A percentile compares a stretch with the other conserved stretches of the same genome.
Conservation (phyloP, 768 basidiomycete species). For the Terana coerulea region DNA sequence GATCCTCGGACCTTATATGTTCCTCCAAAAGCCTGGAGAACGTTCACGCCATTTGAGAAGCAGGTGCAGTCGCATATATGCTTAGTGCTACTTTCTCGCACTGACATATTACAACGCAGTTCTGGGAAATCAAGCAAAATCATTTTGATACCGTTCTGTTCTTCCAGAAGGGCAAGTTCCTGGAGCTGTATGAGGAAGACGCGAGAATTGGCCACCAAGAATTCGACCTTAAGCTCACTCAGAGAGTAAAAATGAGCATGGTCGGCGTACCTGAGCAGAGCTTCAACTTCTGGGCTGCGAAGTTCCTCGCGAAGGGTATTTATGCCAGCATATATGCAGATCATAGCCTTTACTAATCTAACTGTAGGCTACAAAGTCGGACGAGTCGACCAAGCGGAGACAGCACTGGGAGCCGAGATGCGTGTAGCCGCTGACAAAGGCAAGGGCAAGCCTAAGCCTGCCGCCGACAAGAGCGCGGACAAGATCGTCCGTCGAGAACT, state of each 20-base stretch:
- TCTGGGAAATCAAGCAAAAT: conserved; percentile 87
- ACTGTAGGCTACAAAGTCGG: conserved; percentile 85
- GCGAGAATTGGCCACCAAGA: conserved; percentile 89
- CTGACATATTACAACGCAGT: conserved; percentile 18
- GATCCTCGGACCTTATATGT: conserved; percentile 87
- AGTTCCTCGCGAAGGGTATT: conserved; percentile 77
- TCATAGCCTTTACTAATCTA: neutral
- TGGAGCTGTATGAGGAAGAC: conserved; percentile 96
- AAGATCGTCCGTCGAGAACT: conserved; percentile 84
- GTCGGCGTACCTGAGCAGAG: conserved; percentile 94
- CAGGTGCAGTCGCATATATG: conserved; percentile 40
- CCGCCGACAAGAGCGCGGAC: conserved; percentile 56
- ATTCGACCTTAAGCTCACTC: conserved; percentile 90
- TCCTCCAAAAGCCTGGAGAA: conserved; percentile 69
- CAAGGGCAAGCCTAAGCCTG: conserved; percentile 30
- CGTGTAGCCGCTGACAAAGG: conserved; percentile 72
- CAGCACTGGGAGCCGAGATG: conserved; percentile 96
- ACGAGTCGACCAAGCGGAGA: conserved; percentile 95
- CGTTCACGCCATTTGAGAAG: conserved; percentile 94
- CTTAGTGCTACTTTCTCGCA: neutral
- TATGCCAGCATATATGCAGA: neutral
- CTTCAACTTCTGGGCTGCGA: conserved; percentile 92
- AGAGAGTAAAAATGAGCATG: conserved; percentile 99
- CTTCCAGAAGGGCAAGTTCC: conserved; percentile 97
- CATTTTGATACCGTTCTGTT: conserved; percentile 97